These are phyloP conservation scores for Phytophthora brassicae DNA, from an alignment of 352 stramenopile genomes.

Conservation along the genomic window DNA sequence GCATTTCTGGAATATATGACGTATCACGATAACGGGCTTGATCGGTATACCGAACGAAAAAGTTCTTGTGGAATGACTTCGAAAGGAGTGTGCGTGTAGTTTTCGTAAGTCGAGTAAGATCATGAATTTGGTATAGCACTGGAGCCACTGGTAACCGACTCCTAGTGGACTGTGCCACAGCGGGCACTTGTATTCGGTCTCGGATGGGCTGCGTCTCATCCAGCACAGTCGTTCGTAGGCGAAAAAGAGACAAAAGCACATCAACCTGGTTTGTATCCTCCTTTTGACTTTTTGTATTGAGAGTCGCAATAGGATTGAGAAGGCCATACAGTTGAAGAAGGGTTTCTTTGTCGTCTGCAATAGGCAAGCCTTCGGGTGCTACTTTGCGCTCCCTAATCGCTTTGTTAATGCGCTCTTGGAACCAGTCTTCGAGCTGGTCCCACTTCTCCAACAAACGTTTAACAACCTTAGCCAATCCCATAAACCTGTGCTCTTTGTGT, in stretches of 20 bases:
- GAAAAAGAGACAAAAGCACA: conserved; percentile 4
- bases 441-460: conserved; percentile 8
- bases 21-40: not conserved
- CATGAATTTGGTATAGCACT: not conserved
- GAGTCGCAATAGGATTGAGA: not conserved
- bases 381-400: conserved; percentile 5
- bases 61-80: not conserved
- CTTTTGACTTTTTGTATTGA: conserved; percentile 11
- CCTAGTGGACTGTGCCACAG: no score
- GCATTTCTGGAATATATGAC: conserved; percentile 7
- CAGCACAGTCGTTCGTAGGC: not conserved
- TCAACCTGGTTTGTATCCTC: no score
- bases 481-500: conserved; percentile 10
- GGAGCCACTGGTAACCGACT: no score
- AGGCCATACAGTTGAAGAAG: conserved; percentile 10
- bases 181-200: not conserved
- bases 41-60: not conserved
- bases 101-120: not conserved
- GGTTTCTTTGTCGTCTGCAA: no score
- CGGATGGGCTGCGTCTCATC: not conserved
- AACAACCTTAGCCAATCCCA: conserved; percentile 10
- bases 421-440: conserved; percentile 18
- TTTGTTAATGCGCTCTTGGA: conserved; percentile 12
- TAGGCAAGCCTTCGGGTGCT: no score
- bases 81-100: not conserved